phyloP scores from a whole-genome alignment of 2,329 filamentous ascomycete species.

The Aspergillus fijiensis region DNA sequence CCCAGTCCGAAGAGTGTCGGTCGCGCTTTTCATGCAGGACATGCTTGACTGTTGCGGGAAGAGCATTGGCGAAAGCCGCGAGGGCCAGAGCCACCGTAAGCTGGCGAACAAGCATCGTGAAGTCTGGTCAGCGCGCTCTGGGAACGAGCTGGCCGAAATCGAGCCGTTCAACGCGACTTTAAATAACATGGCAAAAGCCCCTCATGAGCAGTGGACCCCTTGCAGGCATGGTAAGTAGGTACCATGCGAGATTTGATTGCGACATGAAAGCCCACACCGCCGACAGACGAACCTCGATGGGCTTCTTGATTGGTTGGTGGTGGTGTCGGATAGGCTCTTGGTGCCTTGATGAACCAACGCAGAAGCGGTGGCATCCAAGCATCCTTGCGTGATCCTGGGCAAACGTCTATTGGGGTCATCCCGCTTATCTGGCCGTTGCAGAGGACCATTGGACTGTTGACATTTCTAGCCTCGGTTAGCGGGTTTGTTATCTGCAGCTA shows the following conservation, averaged over 20 bases:
- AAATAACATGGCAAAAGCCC: background rate
- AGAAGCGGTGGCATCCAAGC: background rate
- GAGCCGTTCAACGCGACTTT: background rate
- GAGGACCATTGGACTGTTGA: background rate
- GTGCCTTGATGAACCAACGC: background rate
- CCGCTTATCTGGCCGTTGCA: background rate
- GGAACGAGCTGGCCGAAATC: background rate
- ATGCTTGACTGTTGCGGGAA: constrained; percentile 34
- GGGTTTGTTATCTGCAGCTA: background rate
- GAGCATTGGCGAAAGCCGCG: constrained; percentile 23
- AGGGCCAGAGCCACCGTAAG: constrained; percentile 17
- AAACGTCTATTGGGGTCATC: background rate
- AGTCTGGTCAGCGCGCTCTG: background rate
- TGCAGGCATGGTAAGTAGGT: background rate
- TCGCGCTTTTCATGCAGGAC: constrained; percentile 47
- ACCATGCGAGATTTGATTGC: constrained; percentile 3
- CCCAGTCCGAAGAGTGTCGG: constrained; percentile 35
- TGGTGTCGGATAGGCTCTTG: background rate
- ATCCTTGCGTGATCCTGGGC: background rate
- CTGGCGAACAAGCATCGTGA: constrained; percentile 6
- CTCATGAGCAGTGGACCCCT: background rate
- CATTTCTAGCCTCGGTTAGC: background rate
- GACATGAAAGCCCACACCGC: constrained; percentile 2
- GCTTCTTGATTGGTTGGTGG: background rate
- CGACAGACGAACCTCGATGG: background rate